Evolutionary conservation across 2,329 filamentous ascomycete genomes (phyloP), one percentile per base, ranked within the genome.

Genomic region (Penicillium crustosum): DNA sequence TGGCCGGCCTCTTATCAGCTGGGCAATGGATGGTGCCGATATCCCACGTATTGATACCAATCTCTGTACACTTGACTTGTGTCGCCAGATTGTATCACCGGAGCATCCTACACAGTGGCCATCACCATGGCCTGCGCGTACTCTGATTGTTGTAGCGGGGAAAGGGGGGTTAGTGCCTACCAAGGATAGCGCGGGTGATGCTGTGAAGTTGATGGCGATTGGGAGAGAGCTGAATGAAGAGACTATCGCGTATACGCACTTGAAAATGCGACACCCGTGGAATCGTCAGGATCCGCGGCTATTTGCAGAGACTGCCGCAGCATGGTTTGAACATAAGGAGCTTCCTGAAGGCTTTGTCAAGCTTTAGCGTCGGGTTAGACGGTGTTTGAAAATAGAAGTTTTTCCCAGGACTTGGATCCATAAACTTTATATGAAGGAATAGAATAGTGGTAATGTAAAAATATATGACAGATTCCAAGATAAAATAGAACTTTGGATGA

Each of bases 11-110:
- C 27, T 45, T 10, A 39, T 59, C 19, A 42, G 57, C 33, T 59
- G 53, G 53, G 57, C 57, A 29, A 59, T 59, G 53, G 57, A 59
- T 27, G 57, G 57, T 12, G 45, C 57, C 4, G 57, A 59, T 42
- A 39, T 59, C 19, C 57, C 57, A 10, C 50, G 29, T 17, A 53
- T 42, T 7, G 36, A 56, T 45, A 59, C 57, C 3, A 21, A 23
- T 27, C 6, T 31, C 17, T 45, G 41, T n/a, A 56, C 57, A 9
- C 43, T 59, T 10, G 53, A 52, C 12, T 38, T 59, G 36, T 59
- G 53, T 48, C 49, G 48, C 1, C 53, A 49, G 33, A 49, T 56
- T n/a, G 45, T 56, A 23, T 43, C 29, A 8, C 48, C 53, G 1
- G 48, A 25, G 25, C 1, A 6, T 4, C 50, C 50, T 9, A 21